Evolutionary conservation across 2,329 filamentous ascomycete genomes (phyloP), one percentile per base, ranked within the genome.

Genomic region (Sclerotinia sclerotiorum): DNA sequence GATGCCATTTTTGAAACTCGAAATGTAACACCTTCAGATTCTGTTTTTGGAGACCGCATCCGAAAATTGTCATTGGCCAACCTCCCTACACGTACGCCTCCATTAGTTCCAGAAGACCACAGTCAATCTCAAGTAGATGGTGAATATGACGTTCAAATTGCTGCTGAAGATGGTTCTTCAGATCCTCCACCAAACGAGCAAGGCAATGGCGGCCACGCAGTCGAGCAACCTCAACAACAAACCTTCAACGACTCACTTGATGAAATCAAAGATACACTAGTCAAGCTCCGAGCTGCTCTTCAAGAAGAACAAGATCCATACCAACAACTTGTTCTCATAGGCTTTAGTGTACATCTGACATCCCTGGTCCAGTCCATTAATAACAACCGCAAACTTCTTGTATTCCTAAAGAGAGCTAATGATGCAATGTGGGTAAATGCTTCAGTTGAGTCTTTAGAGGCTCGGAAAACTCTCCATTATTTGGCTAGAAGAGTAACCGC

Each of bases 131-230:
- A 49, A 51, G 29, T 13, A 51, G 32, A 35, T 11, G 17, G 6
- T 24, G 46, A 39, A 29, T 21, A 27, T 8, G 21, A 39, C 32
- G 29, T 51, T 5, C 29, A 51, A 62, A n/a, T 51, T 13, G 17
- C 46, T 19, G 58, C 60, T 39, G 60, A n/a, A 21, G n/a, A 62
- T n/a, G 46, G 29, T 19, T 46, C 60, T 19, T 62, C 46, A 4
- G 60, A 62, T 1, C 60, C 44, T 10, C 60, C 60, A 62, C 60
- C 15, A 11, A 51, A 21, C 5, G 46, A 62, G 27, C 19, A 19
- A 2, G 29, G 46, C 0, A 62, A 62, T 35, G 15, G n/a, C 3
- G 29, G 29, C 0, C 60, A 51, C 19, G 29, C 8, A 3, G 21
- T 39, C 32, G 46, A 49, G 46, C 29, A 39, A 17, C 21, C 21